These are phyloP conservation scores for Claviceps purpurea DNA, from an alignment of 2,329 filamentous ascomycete genomes.

Conservation along the genomic window DNA sequence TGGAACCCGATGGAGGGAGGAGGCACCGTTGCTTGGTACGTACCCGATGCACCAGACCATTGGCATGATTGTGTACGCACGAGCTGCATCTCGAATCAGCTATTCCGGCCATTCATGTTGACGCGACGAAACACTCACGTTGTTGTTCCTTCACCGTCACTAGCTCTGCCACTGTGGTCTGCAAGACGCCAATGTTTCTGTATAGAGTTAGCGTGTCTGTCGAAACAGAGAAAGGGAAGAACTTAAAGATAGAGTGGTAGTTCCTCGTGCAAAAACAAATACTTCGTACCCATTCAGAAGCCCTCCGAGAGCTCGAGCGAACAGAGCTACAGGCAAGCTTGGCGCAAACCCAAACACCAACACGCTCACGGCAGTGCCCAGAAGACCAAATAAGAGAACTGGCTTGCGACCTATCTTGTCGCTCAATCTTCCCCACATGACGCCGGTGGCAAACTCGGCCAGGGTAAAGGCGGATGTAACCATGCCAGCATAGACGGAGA, in stretches of 20 bases:
- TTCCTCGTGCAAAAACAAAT: neutral
- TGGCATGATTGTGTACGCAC: conserved; percentile 94
- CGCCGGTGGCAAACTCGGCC: conserved; percentile 83
- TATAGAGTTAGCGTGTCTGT: neutral
- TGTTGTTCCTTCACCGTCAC: conserved; percentile 90
- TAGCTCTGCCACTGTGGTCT: conserved; percentile 89
- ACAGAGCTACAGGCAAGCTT: conserved; percentile 66
- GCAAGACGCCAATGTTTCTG: conserved; percentile 86
- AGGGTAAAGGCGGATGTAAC: conserved; percentile 94
- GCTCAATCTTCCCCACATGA: conserved; percentile 87
- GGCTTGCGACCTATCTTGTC: conserved; percentile 88
- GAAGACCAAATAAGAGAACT: conserved; percentile 75
- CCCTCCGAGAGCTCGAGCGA: conserved; percentile 80
- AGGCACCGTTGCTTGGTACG: conserved; percentile 17
- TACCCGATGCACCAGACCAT: conserved; percentile 94
- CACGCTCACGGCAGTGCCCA: conserved; percentile 86
- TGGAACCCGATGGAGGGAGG: neutral
- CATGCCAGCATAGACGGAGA: conserved; percentile 88
- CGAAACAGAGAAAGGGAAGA: no score
- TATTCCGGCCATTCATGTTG: neutral
- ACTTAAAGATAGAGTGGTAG: no score
- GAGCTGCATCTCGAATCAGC: conserved; percentile 37
- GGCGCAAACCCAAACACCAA: conserved; percentile 82
- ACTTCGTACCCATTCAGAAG: conserved; percentile 71
- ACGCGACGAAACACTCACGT: conserved; percentile 37